phyloP scores from a whole-genome alignment of 306 rosid species.

The Begonia masoniana region DNA sequence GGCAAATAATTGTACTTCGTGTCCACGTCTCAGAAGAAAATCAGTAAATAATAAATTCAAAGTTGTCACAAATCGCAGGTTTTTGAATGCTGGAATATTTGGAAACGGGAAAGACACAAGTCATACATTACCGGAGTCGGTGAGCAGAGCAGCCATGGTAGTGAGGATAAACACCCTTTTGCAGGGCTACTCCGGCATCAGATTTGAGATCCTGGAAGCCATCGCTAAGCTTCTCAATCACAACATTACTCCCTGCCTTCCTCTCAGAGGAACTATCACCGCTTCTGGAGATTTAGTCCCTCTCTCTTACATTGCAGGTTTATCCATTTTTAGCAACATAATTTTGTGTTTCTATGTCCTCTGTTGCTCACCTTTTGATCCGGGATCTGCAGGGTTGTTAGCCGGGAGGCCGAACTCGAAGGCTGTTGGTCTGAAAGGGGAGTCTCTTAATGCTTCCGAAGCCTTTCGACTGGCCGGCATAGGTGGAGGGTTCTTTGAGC shows the following conservation, averaged over 20 bases:
- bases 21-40: too few relatives aligned
- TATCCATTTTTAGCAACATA: too few relatives aligned
- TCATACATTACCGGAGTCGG: slow-evolving; percentile 52
- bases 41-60: too few relatives aligned
- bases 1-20: too few relatives aligned
- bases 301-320: slow-evolving; percentile 54
- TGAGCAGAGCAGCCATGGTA: slow-evolving; percentile 83
- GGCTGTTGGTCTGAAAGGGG: slow-evolving; percentile 55
- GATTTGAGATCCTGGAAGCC: slow-evolving; percentile 79
- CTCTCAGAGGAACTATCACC: slow-evolving; percentile 70
- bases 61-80: slow-evolving; percentile 21
- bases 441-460: slow-evolving; percentile 36
- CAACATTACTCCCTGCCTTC: slow-evolving; percentile 69
- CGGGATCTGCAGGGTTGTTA: slow-evolving; percentile 25
- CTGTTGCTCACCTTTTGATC: too few relatives aligned
- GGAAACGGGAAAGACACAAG: slow-evolving; percentile 45
- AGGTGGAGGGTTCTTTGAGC: slow-evolving; percentile 53
- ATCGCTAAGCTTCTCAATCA: slow-evolving; percentile 56
- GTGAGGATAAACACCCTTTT: slow-evolving; percentile 88
- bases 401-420: slow-evolving; percentile 72
- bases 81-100: slow-evolving; percentile 83
- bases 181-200: slow-evolving; percentile 84
- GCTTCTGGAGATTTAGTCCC: slow-evolving; percentile 89
- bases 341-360: too few relatives aligned
- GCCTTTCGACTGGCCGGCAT: slow-evolving; percentile 62